phyloP scores from a whole-genome alignment of 495 filamentous ascomycete genomes.

The Letharia lupina region DNA sequence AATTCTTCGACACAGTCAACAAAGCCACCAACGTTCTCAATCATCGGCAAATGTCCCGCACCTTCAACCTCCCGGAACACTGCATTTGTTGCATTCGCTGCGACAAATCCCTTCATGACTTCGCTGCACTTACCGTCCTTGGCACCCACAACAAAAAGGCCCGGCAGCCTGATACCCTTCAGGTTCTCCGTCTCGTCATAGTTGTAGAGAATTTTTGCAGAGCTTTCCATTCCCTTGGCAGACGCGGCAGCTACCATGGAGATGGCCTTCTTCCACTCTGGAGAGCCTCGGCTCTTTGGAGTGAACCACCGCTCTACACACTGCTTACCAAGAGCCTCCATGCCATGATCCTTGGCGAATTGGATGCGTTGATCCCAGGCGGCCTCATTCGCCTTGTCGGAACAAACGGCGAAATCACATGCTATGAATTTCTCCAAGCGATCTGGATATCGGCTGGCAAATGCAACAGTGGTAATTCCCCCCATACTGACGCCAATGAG shows the following conservation, averaged over 20 bases:
- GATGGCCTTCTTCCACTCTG: background rate
- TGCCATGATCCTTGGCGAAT: background rate
- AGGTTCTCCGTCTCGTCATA: background rate
- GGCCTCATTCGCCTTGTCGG: background rate
- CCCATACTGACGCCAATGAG: background rate
- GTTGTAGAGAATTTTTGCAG: background rate
- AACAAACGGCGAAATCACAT: background rate
- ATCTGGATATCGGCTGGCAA: background rate
- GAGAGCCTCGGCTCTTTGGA: background rate
- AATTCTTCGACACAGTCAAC: background rate
- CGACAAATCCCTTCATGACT: background rate
- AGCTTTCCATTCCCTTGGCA: background rate
- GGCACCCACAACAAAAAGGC: background rate
- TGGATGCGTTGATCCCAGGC: background rate
- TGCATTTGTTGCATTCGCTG: background rate
- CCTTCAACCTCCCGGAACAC: background rate
- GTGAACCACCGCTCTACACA: background rate
- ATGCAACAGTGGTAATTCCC: background rate
- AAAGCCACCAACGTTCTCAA: constrained; percentile 1
- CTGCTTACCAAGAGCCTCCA: background rate
- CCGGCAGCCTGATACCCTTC: background rate
- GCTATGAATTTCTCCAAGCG: background rate
- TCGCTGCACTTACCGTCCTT: background rate
- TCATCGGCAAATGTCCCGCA: background rate
- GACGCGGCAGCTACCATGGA: background rate